Conservation (phyloP, 208 protist genomes). For the Plasmodiophora brassicae region DNA sequence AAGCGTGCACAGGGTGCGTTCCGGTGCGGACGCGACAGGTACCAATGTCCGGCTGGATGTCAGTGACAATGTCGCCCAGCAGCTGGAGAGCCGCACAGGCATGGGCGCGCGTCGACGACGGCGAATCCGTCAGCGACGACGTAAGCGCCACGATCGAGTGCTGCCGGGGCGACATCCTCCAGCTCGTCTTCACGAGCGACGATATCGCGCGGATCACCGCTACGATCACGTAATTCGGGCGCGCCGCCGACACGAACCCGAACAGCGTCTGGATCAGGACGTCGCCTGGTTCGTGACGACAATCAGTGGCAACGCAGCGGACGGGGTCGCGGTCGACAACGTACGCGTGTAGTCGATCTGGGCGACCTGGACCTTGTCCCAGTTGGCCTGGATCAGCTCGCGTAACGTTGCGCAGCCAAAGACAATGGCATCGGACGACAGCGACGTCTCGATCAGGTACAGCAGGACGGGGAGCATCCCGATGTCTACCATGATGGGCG, state of each 20-base stretch:
- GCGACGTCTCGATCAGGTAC: not conserved
- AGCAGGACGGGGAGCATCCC: not conserved
- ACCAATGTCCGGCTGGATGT: slow-evolving; percentile 1
- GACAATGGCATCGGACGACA: not conserved
- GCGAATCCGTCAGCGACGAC: not conserved
- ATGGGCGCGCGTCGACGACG: not conserved
- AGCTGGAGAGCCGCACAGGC: slow-evolving; percentile 1
- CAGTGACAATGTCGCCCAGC: not conserved
- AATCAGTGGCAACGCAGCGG: not conserved
- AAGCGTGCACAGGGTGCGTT: no score
- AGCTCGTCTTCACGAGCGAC: not conserved
- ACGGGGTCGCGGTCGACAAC: not conserved
- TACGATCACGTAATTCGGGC: not conserved
- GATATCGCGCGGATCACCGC: not conserved
- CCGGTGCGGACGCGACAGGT: no score
- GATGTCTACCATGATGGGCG: no score
- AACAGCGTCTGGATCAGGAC: not conserved
- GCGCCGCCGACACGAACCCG: not conserved
- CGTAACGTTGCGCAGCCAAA: slow-evolving; percentile 1
- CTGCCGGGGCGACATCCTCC: not conserved
- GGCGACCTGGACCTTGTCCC: not conserved
- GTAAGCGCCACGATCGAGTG: not conserved
- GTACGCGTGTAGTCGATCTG: not conserved
- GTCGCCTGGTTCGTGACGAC: no score
- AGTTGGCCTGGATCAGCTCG: not conserved